Evolutionary conservation across 2,329 filamentous ascomycete genomes (phyloP).

Genomic region (Alternaria novae-zelandiae): DNA sequence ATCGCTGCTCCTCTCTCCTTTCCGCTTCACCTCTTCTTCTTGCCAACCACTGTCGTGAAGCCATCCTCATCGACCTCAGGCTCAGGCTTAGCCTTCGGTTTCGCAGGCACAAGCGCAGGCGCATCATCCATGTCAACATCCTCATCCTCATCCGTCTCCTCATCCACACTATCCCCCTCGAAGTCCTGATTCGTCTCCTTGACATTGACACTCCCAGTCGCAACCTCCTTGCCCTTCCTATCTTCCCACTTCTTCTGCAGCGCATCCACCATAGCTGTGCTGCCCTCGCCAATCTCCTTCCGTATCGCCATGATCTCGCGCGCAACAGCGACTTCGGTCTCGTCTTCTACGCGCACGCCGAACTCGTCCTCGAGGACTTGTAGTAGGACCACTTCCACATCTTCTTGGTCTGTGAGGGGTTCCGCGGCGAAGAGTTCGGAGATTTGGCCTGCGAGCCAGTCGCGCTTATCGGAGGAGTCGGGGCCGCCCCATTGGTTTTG

Average conservation of each 20-base stretch:
- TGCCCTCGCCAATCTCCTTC: constrained; percentile 68
- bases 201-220: constrained; percentile 51
- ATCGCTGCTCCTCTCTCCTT: not conserved
- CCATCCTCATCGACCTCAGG: constrained; percentile 52
- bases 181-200: constrained; percentile 64
- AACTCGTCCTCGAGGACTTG: constrained; percentile 97
- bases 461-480: constrained; percentile 83
- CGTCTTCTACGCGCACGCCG: constrained; percentile 90
- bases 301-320: constrained; percentile 72
- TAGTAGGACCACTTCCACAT: constrained; percentile 83
- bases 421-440: constrained; percentile 73
- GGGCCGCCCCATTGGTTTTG: constrained; percentile 88
- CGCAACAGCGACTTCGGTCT: constrained; percentile 77
- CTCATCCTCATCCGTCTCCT: constrained; percentile 58
- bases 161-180: constrained; percentile 53
- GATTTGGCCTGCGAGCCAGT: constrained; percentile 92
- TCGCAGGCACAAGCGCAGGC: constrained; percentile 43
- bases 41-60: constrained; percentile 52
- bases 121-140: constrained; percentile 48
- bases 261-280: constrained; percentile 68
- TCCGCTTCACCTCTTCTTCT: constrained; percentile 43
- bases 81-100: constrained; percentile 40
- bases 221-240: constrained; percentile 65
- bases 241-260: constrained; percentile 69
- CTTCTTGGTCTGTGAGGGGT: constrained; percentile 72